Base-by-base conservation (phyloP, 2,329 filamentous ascomycete species). In the Paracorniculantispora psalliotae region DNA sequence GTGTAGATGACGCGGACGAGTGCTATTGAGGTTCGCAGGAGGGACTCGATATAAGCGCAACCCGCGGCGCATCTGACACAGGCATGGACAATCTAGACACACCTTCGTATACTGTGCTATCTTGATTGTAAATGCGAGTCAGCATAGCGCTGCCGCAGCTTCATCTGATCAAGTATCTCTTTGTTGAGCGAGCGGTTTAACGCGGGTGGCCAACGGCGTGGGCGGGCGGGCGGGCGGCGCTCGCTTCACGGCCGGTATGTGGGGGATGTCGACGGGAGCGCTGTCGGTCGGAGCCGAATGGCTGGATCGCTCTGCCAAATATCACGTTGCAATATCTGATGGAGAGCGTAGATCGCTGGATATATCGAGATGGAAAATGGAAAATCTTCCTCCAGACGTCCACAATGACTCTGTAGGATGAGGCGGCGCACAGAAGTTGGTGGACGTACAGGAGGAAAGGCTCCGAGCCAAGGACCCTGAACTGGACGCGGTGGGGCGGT, bases 391-490 rank as follows among this genome's bases (percentile, higher is more conserved):
- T 56, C 53, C 13, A 21, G 48, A 21, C 17, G 8, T 30, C 21
- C 30, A 15, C 37, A 28, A n/a, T 15, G 33, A 26, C 30, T 48
- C 43, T 39, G 23, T 21, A 28, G 41, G 53, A 47, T 39, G 23
- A 48, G 43, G 28, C 43, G 44, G 23, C 43, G 33, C 17, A n/a
- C 26, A 12, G 33, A 48, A 28, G 33, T 26, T 26, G 26, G 39
- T 21, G 17, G 9, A 21, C 21, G 50, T 17, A 10, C 17, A 47
- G 51, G 51, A 54, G 30, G 13, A 47, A 56, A 56, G 13, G 4
- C 43, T 56, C 43, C 52, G 52, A 43, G 23, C 43, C 23, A 46
- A 49, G 54, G 51, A 35, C 51, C 51, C 41, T 46, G 51, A 46
- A 10, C 28, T 44, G 21, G 37, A 6, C 25, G 51, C 30, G 19